Evolutionary conservation across 2,329 filamentous ascomycete species (phyloP), one percentile per base, ranked within the genome.

Genomic region (Alternaria sp.): DNA sequence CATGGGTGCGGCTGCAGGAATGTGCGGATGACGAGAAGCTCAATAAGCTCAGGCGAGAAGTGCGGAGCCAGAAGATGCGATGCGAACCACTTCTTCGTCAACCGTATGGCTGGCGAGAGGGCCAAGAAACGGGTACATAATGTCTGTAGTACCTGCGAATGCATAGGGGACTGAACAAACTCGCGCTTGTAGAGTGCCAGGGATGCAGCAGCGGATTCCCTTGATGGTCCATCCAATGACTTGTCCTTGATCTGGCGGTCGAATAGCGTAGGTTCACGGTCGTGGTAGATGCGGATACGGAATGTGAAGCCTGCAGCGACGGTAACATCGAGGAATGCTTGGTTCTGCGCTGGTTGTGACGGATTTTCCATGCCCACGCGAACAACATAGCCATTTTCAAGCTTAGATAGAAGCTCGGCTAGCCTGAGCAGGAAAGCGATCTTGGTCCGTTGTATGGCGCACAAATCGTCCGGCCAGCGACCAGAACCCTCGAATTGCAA

Each of bases 401-500:
- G 81, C 17, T 87, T 85, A 71, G 90, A 88, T 4, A 97, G 82
- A 5, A 96, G 86, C 55, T 90, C 88, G 54, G 90, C 89, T 60
- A 97, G 89, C 72, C 89, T 90, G 9, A 91, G 79, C 10, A 92
- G 84, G 76, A 99, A 97, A 4, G 96, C 96, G 43, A 96, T 87
- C 80, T 99, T 99, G 12, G 93, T 94, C 74, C 93, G 89, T 78
- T 99, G 96, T 59, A 98, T 97, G 6, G 95, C 94, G 4, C 88
- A 88, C 9, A 98, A 82, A 74, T 96, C 93, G 75, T 98, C 94
- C 0, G 96, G 96, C 96, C 96, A 99, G 70, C 93, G 91, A 49
- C 89, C 90, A 7, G 96, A 98, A 5, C 91, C 92, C 81, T 99
- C 96, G 71, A 99, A 98, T 75, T 95, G 94, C 51, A 99, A 85